A percentile compares a stretch with the other conserved stretches of the same genome.
These are phyloP conservation scores for Wickerhamiella lipophila DNA, from an alignment of 805 yeast genomes.

Conservation along the genomic window DNA sequence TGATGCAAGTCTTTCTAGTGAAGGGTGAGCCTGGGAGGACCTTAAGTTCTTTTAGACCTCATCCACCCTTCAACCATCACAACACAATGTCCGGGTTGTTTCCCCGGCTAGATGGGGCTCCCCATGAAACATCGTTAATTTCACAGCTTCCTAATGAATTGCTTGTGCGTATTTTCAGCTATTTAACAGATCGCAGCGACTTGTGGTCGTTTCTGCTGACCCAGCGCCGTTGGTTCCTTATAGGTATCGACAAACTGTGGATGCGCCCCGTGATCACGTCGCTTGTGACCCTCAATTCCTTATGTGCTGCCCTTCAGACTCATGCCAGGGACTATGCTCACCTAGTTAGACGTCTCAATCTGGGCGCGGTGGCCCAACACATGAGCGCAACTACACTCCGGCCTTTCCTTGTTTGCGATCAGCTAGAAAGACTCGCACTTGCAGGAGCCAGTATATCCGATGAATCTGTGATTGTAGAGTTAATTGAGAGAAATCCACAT, in stretches of 20 bases:
- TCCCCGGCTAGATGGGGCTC: not conserved
- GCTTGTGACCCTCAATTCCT: constrained; percentile 36
- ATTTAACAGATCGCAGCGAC: constrained; percentile 19
- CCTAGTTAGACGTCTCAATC: constrained; percentile 65
- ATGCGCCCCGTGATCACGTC: constrained; percentile 65
- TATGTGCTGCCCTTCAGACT: constrained; percentile 39
- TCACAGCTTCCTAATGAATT: constrained; percentile 36
- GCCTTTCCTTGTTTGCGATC: constrained; percentile 50
- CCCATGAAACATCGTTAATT: constrained; percentile 5
- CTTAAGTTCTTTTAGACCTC: not conserved
- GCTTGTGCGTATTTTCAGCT: constrained; percentile 19
- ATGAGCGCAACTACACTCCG: constrained; percentile 55
- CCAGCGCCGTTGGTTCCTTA: constrained; percentile 67
- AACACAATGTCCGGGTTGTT: constrained; percentile 1
- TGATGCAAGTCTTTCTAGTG: too few relatives aligned
- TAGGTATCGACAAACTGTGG: constrained; percentile 73
- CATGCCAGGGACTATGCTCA: constrained; percentile 35
- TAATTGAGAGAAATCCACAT: constrained; percentile 51
- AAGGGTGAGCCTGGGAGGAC: not conserved
- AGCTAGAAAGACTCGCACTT: constrained; percentile 73
- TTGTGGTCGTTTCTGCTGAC: constrained; percentile 39
- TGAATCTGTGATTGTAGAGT: constrained; percentile 45
- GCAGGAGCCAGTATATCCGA: constrained; percentile 52
- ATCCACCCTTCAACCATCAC: not conserved
- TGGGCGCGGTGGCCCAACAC: constrained; percentile 56